Evolutionary conservation across 192 early-diverging fungal genomes (phyloP), one percentile per base, ranked within the genome.

Genomic region (Coemansia pectinata): DNA sequence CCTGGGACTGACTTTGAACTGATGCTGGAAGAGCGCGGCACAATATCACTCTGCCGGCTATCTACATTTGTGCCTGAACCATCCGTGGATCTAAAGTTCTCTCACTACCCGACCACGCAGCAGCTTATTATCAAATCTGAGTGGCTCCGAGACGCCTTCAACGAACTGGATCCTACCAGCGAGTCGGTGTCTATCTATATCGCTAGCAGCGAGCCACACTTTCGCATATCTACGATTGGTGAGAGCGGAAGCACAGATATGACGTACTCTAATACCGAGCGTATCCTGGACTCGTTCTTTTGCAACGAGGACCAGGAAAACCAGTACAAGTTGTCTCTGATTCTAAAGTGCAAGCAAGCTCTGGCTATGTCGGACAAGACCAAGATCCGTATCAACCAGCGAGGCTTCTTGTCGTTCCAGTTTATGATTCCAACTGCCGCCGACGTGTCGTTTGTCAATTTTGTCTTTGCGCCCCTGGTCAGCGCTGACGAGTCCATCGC

Each of bases 121-220:
- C 86, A 86, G 70, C 65, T 87, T 10, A 88, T 87, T 60, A 88
- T 88, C 41, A 66, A 64, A 36, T 88, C 87, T 0, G 71, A 83
- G 31, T 86, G 85, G 85, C 79, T 88, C 2, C 69, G 79, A 2
- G 85, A 85, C 60, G 87, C 87, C 8, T 86, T 88, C 40, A 79
- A 78, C 29, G 87, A 88, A 69, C 79, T 88, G 10, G 87, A 88
- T 39, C 70, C 70, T 17, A 86, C 86, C 10, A 77, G 85, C 70
- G 85, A 86, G 29, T 70, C 74, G 1, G 74, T 87, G 10, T 67
- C 70, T 7, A 67, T 88, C 25, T 55, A 64, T 9, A 78, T 85
- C 27, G 73, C 86, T 0, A 68, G 78, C 33, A 58, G 48, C 1
- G 80, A 73, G 10, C 87, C 87, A 5, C 86, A 79, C 67, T 82